phyloP scores from a whole-genome alignment of 1,284 basidiomycete species.

The Malassezia brasiliensis region DNA sequence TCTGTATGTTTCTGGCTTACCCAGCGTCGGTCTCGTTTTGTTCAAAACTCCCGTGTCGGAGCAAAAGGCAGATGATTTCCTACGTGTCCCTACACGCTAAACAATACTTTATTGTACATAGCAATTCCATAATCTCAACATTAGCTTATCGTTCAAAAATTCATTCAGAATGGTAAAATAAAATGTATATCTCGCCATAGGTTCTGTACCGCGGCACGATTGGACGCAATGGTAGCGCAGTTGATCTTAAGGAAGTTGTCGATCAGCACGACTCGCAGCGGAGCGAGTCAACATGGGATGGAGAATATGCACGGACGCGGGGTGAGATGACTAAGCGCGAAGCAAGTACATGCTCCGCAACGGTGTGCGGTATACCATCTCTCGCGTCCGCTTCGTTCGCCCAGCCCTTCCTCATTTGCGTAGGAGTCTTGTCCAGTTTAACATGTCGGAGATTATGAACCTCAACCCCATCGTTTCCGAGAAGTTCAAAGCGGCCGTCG shows the following conservation, averaged over 20 bases:
- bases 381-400: not conserved
- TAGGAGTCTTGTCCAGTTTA: not conserved
- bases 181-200: too few species aligned
- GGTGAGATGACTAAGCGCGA: too few species aligned
- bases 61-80: conserved; percentile 31
- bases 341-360: not conserved
- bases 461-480: conserved; percentile 16
- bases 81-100: conserved; percentile 17
- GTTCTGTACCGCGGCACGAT: too few species aligned
- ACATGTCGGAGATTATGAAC: not conserved
- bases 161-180: too few species aligned
- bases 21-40: conserved; percentile 27
- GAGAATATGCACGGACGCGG: too few species aligned
- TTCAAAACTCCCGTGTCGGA: conserved; percentile 36
- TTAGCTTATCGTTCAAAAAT: too few species aligned
- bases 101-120: conserved; percentile 10
- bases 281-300: too few species aligned
- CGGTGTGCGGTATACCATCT: not conserved
- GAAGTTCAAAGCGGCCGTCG: conserved; percentile 27
- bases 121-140: not conserved
- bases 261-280: too few species aligned
- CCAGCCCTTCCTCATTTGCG: too few species aligned
- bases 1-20: conserved; percentile 53
- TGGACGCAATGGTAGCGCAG: too few species aligned
- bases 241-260: too few species aligned